Percentiles rank a stretch among this genome's conserved stretches.
Evolutionary conservation across 805 yeast species (phyloP).

Genomic region (Barnettozyma vustinii): DNA sequence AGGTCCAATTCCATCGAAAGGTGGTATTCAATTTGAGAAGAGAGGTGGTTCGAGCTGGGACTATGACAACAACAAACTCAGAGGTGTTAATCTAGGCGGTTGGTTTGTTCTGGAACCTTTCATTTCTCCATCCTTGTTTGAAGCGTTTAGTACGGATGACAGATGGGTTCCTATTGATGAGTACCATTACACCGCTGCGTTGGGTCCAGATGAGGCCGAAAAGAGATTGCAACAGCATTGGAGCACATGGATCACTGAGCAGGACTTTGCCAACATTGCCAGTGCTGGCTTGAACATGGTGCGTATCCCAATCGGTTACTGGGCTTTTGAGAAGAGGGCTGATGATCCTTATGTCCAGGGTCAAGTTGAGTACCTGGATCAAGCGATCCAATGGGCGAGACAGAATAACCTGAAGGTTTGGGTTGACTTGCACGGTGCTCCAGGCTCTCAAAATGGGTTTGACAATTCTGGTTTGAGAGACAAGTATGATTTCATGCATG

Average conservation of each 20-base stretch:
- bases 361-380: constrained; percentile 64
- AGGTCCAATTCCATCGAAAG: constrained; percentile 24
- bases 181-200: constrained; percentile 53
- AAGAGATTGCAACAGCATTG: constrained; percentile 62
- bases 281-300: constrained; percentile 72
- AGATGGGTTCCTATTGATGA: constrained; percentile 72
- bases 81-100: constrained; percentile 84
- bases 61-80: constrained; percentile 16
- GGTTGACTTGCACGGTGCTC: constrained; percentile 95
- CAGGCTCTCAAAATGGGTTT: constrained; percentile 94
- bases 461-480: constrained; percentile 91
- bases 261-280: constrained; percentile 59
- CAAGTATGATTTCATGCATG: constrained; percentile 46
- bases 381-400: constrained; percentile 73
- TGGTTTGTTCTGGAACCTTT: constrained; percentile 88
- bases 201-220: constrained; percentile 58
- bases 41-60: constrained; percentile 16
- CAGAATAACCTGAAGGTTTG: constrained; percentile 63
- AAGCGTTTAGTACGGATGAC: constrained; percentile 31
- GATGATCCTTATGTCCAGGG: constrained; percentile 87
- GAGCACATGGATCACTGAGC: constrained; percentile 69
- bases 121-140: constrained; percentile 76
- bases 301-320: constrained; percentile 89
- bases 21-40: constrained; percentile 22
- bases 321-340: constrained; percentile 69